Evolutionary conservation across 257 asterid genomes (phyloP).

Genomic region (Solanum habrochaites): DNA sequence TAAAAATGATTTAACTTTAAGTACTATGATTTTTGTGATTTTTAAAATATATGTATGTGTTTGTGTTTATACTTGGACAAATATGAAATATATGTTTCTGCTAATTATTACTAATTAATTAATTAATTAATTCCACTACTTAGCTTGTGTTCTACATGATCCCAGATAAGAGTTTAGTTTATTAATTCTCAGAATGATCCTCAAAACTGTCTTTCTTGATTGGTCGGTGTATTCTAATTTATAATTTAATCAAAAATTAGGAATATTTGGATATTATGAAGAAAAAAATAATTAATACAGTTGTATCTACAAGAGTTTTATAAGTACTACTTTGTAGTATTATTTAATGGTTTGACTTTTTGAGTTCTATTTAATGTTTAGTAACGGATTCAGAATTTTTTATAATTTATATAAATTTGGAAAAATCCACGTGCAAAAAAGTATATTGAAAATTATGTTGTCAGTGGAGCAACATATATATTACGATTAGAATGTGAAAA

Average conservation of each 20-base stretch:
- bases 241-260: not conserved
- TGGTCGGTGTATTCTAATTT: constrained; percentile 22
- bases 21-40: not conserved
- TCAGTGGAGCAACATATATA: not conserved
- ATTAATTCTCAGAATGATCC: not conserved
- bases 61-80: not conserved
- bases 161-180: not conserved
- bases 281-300: not conserved
- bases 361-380: too few species aligned
- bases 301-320: not conserved
- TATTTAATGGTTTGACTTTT: too few species aligned
- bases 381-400: too few species aligned
- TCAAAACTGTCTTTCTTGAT: constrained; percentile 26
- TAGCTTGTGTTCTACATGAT: constrained; percentile 23
- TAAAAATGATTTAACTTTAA: too few species aligned
- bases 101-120: not conserved
- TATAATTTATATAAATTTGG: too few species aligned
- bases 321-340: not conserved
- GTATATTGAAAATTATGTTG: too few species aligned
- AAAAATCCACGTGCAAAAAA: too few species aligned
- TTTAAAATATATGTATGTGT: not conserved
- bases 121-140: not conserved
- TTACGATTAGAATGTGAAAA: too few species aligned
- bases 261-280: not conserved
- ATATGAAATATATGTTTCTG: not conserved